Evolutionary conservation across 805 yeast genomes (phyloP).

Genomic region (Candida berthetii): DNA sequence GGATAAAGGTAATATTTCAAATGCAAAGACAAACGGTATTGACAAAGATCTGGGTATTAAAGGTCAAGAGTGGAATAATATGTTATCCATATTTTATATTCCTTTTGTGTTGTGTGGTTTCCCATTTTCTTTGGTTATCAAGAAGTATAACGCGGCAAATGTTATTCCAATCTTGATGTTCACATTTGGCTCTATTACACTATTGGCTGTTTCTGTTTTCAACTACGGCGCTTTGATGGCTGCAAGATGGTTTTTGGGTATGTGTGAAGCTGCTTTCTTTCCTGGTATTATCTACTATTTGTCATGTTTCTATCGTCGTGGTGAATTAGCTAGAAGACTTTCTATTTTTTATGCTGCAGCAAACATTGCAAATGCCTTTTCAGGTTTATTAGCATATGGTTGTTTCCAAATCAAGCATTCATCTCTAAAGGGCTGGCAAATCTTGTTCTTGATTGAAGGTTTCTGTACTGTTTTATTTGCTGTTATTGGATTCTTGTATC

Average conservation of each 20-base stretch:
- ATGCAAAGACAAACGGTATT: slow-evolving; percentile 42
- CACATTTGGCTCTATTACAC: slow-evolving; percentile 35
- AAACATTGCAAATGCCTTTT: slow-evolving; percentile 37
- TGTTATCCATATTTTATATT: slow-evolving; percentile 38
- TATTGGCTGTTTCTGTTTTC: slow-evolving; percentile 31
- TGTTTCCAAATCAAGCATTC: slow-evolving; percentile 33
- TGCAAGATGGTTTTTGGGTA: slow-evolving; percentile 38
- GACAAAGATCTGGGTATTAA: slow-evolving; percentile 33
- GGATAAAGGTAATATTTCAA: slow-evolving; percentile 43
- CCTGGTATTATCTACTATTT: slow-evolving; percentile 34
- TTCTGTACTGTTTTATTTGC: slow-evolving; percentile 37
- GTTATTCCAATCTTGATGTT: slow-evolving; percentile 39
- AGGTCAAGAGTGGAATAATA: slow-evolving; percentile 37
- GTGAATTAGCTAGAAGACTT: slow-evolving; percentile 30
- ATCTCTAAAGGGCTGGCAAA: slow-evolving; percentile 39
- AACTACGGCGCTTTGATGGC: slow-evolving; percentile 28
- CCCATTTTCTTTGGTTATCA: slow-evolving; percentile 35
- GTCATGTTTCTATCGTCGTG: slow-evolving; percentile 30
- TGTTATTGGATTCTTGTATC: slow-evolving; percentile 25
- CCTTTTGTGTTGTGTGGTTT: slow-evolving; percentile 40
- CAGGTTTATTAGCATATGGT: slow-evolving; percentile 36
- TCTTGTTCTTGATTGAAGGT: slow-evolving; percentile 41
- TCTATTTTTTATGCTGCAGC: slow-evolving; percentile 32
- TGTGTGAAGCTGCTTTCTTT: slow-evolving; percentile 33
- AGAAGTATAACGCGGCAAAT: slow-evolving; percentile 35